Base-by-base conservation (phyloP, 768 basidiomycete species). In the Boletus speciosus region DNA sequence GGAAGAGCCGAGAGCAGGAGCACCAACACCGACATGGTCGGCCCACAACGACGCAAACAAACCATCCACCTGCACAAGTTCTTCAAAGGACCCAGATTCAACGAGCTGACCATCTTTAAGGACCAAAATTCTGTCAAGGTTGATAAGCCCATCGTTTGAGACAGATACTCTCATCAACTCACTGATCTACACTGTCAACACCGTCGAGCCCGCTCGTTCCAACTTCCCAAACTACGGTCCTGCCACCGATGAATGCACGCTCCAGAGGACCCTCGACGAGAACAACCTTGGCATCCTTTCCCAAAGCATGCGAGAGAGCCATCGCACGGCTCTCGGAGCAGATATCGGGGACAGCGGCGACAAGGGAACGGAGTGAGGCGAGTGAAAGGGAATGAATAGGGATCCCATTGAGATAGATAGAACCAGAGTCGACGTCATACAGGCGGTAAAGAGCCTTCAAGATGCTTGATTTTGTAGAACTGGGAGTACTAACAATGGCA, bases 321-420 rank as follows among this genome's bases (percentile, higher is more conserved):
- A 54, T 58, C 6, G 52, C 25, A n/a, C 67, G 68, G 10, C 39
- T 49, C 35, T 63, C 67, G 7, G 59, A 21, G 35, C 23, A 78
- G 61, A 93, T 91, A 66, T 97, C 92, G 1, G 96, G 94, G 2
- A 98, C 90, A 25, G 93, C 90, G 16, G 93, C 93, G 55, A 98
- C 91, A 0, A 88, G 81, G 57, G 82, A 80, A 34, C 94, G 80
- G 21, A 97, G 71, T 51, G 86, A 88, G 32, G 78, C 73, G 65
- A 95, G 91, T 0, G 93, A 94, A 6, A 98, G 82, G 54, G 94
- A 83, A 34, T 88, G 84, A 51, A 98, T 89, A 62, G 97, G 90
- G 63, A 89, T 80, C 5, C 88, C 91, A 61, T 97, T 93, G 55
- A 96, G 84, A 43, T 84, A 71, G 60, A 96, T 93, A 38, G 86